Base-by-base conservation (phyloP, 2,329 filamentous ascomycete species). In the Calycina marina region DNA sequence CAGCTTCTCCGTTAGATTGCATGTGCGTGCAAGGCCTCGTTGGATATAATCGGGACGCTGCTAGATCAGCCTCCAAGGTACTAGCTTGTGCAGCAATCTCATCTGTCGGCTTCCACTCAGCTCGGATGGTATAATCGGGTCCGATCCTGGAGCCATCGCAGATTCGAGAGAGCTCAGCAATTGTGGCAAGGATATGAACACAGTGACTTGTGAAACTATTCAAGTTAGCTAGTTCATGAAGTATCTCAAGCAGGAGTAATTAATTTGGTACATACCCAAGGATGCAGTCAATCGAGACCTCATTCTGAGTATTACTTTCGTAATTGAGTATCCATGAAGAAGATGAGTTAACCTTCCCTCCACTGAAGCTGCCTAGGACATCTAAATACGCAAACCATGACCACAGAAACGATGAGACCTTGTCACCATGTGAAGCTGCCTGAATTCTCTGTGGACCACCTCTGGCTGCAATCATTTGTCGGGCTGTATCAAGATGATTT, bases 311-410 rank as follows among this genome's bases (percentile, higher is more conserved):
- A 18, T 69, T 62, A 4, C 58, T 49, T 4, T 62, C 61, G 36
- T 66, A 65, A 38, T 70, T 66, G 15, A 47, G 30, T 9, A 46
- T 43, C 43, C 48, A 51, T 16, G 40, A 30, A 14, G 40, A 43
- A 18, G 41, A 38, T 13, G 40, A 39, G 18, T 43, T 43, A 14
- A 34, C 32, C 24, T 36, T 60, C 6, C 68, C 67, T 11, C 78
- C 79, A 34, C 60, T 75, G 15, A 92, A 60, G 25, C 72, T 75
- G 14, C 81, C 83, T 34, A 90, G 60, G 1, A 90, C 73, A 48
- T 90, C 82, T 13, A 92, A 65, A 54, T 90, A 90, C 2, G 77
- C 78, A 41, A 90, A 78, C 83, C 83, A 92, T 37, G 79, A 72
- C 43, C 72, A 76, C 6, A 90, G 64, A 48, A 92, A 90, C 32